A percentile compares a stretch with the other conserved stretches of the same genome.
Conservation (phyloP, 768 basidiomycete genomes). For the Xanthoconium purpureum region DNA sequence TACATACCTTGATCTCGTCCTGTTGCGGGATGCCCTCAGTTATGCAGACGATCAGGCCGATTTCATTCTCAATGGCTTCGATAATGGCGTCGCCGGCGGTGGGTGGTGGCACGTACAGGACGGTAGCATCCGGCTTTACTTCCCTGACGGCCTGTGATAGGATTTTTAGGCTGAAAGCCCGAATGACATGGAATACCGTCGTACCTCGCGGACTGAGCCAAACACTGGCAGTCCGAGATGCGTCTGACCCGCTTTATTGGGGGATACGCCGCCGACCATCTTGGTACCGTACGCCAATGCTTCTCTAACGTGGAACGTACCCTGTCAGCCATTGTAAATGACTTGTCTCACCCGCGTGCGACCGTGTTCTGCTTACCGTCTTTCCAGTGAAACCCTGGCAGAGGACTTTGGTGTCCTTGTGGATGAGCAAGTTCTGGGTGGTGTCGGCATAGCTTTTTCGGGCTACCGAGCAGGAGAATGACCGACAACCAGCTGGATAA, state of each 20-base stretch:
- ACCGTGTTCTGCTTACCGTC: constrained; percentile 55
- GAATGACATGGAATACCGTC: constrained; percentile 1
- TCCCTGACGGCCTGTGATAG: constrained; percentile 74
- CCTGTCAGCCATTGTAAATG: constrained; percentile 44
- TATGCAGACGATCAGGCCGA: constrained; percentile 95
- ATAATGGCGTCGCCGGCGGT: constrained; percentile 95
- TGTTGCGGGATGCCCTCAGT: constrained; percentile 98
- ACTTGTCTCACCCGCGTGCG: not conserved
- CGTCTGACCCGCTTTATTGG: constrained; percentile 92
- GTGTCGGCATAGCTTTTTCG: constrained; percentile 84
- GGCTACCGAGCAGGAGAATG: constrained; percentile 75
- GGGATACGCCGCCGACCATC: constrained; percentile 97
- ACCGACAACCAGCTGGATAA: constrained; percentile 60
- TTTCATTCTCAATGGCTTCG: constrained; percentile 98
- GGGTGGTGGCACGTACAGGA: constrained; percentile 98
- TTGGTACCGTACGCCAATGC: constrained; percentile 93
- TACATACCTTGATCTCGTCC: constrained; percentile 85
- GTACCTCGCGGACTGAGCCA: constrained; percentile 85
- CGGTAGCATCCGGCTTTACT: constrained; percentile 85
- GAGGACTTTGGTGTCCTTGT: constrained; percentile 92
- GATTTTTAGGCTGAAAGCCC: constrained; percentile 1
- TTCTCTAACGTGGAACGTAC: constrained; percentile 94
- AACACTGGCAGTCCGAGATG: constrained; percentile 96
- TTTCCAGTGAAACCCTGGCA: constrained; percentile 95
- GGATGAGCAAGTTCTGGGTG: constrained; percentile 85